Conservation (phyloP, 306 rosid genomes). For the Inga leiocalycina region DNA sequence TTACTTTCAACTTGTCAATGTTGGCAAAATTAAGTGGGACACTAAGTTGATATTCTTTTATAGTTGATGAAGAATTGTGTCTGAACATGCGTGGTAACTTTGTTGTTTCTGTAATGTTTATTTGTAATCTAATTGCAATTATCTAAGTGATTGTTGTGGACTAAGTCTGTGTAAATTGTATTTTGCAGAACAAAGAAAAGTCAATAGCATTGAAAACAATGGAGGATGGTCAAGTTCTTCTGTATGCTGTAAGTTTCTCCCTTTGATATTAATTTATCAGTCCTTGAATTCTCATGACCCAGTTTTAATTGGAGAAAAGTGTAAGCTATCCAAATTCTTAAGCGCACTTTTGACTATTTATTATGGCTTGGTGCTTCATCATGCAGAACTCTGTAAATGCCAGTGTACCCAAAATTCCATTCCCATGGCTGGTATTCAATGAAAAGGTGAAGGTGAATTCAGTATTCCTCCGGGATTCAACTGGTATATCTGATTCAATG, state of each 20-base stretch:
- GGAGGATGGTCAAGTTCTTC: conserved; percentile 99
- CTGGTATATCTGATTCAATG: conserved; percentile 85
- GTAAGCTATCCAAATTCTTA: conserved; percentile 32
- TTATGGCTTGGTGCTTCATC: conserved; percentile 26
- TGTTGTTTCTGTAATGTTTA: conserved; percentile 17
- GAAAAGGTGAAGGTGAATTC: conserved; percentile 96
- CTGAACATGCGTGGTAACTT: background rate
- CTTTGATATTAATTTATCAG: conserved; percentile 26
- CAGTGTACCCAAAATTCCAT: conserved; percentile 71
- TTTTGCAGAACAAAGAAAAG: conserved; percentile 84
- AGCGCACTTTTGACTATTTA: conserved; percentile 25
- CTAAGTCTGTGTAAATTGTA: conserved; percentile 31
- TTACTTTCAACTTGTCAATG: background rate
- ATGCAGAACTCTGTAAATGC: conserved; percentile 89
- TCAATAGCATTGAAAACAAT: conserved; percentile 87
- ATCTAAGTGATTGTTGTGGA: conserved; percentile 23
- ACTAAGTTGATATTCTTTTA: background rate
- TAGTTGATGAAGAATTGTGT: background rate
- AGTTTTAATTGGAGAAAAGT: conserved; percentile 30
- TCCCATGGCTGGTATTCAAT: conserved; percentile 95
- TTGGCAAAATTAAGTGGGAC: background rate
- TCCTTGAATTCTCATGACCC: conserved; percentile 24
- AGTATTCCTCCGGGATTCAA: conserved; percentile 92
- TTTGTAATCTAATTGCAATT: conserved; percentile 24
- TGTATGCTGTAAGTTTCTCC: conserved; percentile 67